A percentile compares a stretch with the other conserved stretches of the same genome.
Conservation (phyloP, 192 early-diverging fungal species). For the Podila minutissima region DNA sequence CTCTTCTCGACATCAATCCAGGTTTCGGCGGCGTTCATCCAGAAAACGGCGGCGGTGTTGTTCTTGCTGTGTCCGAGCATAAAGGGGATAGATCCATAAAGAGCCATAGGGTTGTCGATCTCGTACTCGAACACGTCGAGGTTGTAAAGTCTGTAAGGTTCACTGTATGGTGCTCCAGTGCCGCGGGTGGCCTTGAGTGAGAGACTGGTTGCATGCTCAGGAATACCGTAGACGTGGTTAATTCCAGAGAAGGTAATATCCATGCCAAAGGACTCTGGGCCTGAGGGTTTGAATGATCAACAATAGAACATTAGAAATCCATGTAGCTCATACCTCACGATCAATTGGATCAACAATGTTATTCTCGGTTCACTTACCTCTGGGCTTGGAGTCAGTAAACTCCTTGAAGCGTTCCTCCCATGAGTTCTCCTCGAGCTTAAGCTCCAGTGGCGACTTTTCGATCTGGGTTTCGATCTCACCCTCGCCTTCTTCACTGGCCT, state of each 20-base stretch:
- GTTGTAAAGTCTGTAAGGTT: conserved; percentile 98
- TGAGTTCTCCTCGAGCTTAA: conserved; percentile 59
- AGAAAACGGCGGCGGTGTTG: conserved; percentile 82
- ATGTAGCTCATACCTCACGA: background rate
- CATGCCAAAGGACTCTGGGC: conserved; percentile 93
- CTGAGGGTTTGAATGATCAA: conserved; percentile 39
- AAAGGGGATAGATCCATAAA: conserved; percentile 96
- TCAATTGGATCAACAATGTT: background rate
- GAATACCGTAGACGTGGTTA: conserved; percentile 93
- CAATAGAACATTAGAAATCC: background rate
- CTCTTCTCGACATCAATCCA: conserved; percentile 95
- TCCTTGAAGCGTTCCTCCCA: conserved; percentile 94
- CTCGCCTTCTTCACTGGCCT: conserved; percentile 23
- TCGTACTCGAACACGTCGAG: conserved; percentile 99
- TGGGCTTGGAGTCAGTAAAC: conserved; percentile 92
- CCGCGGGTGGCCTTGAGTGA: conserved; percentile 90
- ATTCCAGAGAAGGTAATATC: conserved; percentile 92
- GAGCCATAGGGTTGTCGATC: conserved; percentile 93
- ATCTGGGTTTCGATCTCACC: conserved; percentile 56
- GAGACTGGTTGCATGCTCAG: conserved; percentile 91
- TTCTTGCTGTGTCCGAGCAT: conserved; percentile 90
- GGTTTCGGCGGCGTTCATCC: conserved; percentile 96
- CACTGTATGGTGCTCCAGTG: conserved; percentile 73
- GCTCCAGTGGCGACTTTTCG: conserved; percentile 49
- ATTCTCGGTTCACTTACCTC: conserved; percentile 60